A percentile compares a stretch with the other conserved stretches of the same genome.
phyloP scores from a whole-genome alignment of 306 rosid species.

The Lupinus albus region DNA sequence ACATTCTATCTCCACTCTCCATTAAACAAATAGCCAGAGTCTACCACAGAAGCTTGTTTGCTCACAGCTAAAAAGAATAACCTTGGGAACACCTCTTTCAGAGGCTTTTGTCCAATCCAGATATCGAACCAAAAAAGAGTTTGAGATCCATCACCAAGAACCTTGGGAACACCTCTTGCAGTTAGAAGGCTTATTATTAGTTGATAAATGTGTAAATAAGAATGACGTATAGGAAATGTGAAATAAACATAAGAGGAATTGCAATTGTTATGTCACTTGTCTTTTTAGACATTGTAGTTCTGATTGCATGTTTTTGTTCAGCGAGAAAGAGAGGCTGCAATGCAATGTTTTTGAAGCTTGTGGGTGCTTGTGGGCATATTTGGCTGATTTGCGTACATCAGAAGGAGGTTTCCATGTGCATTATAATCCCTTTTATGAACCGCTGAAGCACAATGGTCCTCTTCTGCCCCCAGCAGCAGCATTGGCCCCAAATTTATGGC shows the following conservation, averaged over 20 bases:
- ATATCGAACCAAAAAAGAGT: too few species aligned
- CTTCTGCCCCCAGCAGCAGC: conserved; percentile 94
- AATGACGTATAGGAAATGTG: conserved; percentile 20
- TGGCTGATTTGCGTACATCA: conserved; percentile 70
- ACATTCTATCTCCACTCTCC: too few species aligned
- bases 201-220: conserved; percentile 3
- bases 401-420: conserved; percentile 77
- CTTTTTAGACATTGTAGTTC: conserved; percentile 30
- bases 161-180: too few species aligned
- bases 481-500: conserved; percentile 94
- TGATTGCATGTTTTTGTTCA: conserved; percentile 44
- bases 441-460: conserved; percentile 57
- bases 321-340: conserved; percentile 90
- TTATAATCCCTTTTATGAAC: conserved; percentile 80
- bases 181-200: not conserved
- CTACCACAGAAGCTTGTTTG: too few species aligned
- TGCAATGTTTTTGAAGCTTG: conserved; percentile 71
- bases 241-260: conserved; percentile 21
- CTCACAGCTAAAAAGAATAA: too few species aligned
- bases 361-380: conserved; percentile 91
- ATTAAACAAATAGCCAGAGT: too few species aligned
- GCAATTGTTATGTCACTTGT: conserved; percentile 2
- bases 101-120: too few species aligned
- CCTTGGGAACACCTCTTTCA: too few species aligned
- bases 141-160: too few species aligned